A percentile compares a stretch with the other conserved stretches of the same genome.
phyloP scores from a whole-genome alignment of 805 yeast species.

The Hagleromyces aurorensis region DNA sequence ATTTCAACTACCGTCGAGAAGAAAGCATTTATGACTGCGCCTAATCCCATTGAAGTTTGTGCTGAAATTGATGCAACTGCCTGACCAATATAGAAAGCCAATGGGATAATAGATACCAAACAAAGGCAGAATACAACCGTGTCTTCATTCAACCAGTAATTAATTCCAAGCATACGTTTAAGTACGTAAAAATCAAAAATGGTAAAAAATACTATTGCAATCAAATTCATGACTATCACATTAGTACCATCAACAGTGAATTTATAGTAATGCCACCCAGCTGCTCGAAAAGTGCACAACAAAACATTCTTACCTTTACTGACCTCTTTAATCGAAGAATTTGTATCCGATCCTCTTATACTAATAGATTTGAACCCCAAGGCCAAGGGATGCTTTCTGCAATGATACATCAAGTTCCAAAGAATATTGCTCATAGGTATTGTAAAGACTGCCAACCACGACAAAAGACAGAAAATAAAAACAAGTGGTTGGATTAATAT shows the following conservation, averaged over 20 bases:
- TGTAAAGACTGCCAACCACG: conserved; percentile 82
- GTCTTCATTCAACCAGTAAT: conserved; percentile 41
- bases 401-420: conserved; percentile 58
- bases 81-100: conserved; percentile 96
- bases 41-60: conserved; percentile 97
- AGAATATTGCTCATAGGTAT: conserved; percentile 89
- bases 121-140: conserved; percentile 65
- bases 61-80: conserved; percentile 99
- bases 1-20: conserved; percentile 95
- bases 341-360: conserved; percentile 16
- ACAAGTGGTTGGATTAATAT: conserved; percentile 61
- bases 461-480: conserved; percentile 42
- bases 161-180: conserved; percentile 37
- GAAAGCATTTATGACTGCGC: conserved; percentile 96
- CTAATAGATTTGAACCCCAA: conserved; percentile 62
- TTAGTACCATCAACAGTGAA: conserved; percentile 96
- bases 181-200: conserved; percentile 68
- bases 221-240: conserved; percentile 79
- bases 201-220: conserved; percentile 72
- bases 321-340: conserved; percentile 7
- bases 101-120: conserved; percentile 77
- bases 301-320: conserved; percentile 47
- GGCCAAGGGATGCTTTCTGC: conserved; percentile 86
- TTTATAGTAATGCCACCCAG: conserved; percentile 90
- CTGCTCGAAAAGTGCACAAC: conserved; percentile 84